Percentiles rank a stretch among this genome's conserved stretches.
Evolutionary conservation across 257 asterid species (phyloP).

Genomic region (Solanum verrucosum): DNA sequence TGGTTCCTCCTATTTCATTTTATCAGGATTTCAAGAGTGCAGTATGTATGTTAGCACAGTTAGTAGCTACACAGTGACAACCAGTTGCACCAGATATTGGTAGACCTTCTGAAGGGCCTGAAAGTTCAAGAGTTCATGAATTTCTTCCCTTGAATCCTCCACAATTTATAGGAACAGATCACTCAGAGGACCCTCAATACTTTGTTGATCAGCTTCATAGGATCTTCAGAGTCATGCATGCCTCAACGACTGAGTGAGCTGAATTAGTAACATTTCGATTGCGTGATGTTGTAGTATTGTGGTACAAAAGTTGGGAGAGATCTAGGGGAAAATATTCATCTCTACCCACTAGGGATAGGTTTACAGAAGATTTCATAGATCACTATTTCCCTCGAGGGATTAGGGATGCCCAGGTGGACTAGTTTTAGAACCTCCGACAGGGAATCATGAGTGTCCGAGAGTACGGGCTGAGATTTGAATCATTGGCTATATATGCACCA

Average conservation of each 20-base stretch:
- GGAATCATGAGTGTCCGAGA: background rate
- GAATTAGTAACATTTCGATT: background rate
- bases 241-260: background rate
- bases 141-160: background rate
- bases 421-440: background rate
- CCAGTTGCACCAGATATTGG: background rate
- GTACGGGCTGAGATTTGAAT: background rate
- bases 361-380: background rate
- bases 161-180: background rate
- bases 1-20: background rate
- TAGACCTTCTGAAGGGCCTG: background rate
- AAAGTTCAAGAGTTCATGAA: background rate
- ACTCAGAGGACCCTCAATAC: background rate
- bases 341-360: background rate
- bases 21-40: background rate
- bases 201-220: background rate
- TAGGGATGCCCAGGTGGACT: background rate
- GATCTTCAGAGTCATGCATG: background rate
- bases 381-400: background rate
- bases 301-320: background rate
- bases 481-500: background rate
- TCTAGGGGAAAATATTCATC: background rate
- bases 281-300: background rate
- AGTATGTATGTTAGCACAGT: background rate
- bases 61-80: background rate